Base-by-base conservation (phyloP, 148 eudicot species). In the Camellia sinensis region DNA sequence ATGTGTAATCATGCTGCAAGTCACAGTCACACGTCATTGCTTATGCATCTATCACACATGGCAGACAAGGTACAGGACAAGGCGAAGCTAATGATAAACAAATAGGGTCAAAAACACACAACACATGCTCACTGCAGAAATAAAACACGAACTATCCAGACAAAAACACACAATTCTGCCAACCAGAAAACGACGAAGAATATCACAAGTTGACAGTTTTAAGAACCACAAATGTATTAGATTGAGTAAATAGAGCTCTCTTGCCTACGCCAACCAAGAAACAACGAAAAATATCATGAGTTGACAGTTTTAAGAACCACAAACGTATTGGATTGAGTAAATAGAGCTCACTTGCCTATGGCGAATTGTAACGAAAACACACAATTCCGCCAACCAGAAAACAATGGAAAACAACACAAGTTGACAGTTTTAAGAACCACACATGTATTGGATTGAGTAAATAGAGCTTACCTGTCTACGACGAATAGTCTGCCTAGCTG, bases 401-500 rank as follows among this genome's bases (percentile, higher is more conserved):
- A 48, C 60, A 72, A 72, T 21, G 61, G 60, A 72, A 52, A 50
- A 56, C 60, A 6, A 22, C 14, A 13, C 59, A 53, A 52, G 17
- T 37, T 18, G 8, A 19, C 18, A n/a, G 10, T 73, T 73, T 2
- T 60, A 60, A 21, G 15, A 60, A 44, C 77, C 52, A 40, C 19
- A 21, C 8, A 53, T n/a, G 45, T 40, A 37, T 73, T 17, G 3
- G 5, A 67, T 48, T 40, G 21, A 17, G 41, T 29, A 71, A 80
- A 74, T 10, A 57, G 6, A 57, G 19, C 74, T 66, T 73, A 92
- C 98, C 95, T 92, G 97, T 80, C 97, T 87, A 44, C 95, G 89
- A 12, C 95, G 92, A 78, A 94, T 94, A 3, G 98, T 91, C 83
- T 91, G 92, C 67, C 97, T 87, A 14, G 98, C 98, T 0, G 97